Conservation (phyloP, 2,329 filamentous ascomycete species). For the Emydomyces testavorans region DNA sequence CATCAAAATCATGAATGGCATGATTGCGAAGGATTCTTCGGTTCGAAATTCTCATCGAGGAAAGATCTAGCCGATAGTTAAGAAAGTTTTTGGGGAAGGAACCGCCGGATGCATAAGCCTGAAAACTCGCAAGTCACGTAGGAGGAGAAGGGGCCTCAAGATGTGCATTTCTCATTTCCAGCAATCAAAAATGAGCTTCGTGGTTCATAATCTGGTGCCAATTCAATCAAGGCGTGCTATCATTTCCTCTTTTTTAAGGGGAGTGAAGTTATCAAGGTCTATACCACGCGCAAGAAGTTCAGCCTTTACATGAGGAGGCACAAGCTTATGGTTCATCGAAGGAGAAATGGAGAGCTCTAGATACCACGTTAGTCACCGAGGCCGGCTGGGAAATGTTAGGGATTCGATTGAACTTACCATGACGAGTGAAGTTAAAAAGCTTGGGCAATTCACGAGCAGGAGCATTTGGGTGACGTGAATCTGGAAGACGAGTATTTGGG, state of each 20-base stretch:
- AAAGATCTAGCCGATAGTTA: conserved; percentile 6
- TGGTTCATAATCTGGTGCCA: conserved; percentile 21
- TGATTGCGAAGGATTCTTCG: conserved; percentile 1
- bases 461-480: conserved; percentile 80
- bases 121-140: conserved; percentile 9
- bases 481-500: conserved; percentile 78
- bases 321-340: conserved; percentile 72
- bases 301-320: conserved; percentile 69
- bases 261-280: conserved; percentile 88
- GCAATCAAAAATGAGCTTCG: conserved; percentile 30
- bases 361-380: not conserved
- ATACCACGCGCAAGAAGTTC: conserved; percentile 65
- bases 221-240: conserved; percentile 90
- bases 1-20: conserved; percentile 12
- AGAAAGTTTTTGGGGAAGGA: conserved; percentile 4
- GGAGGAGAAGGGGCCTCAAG: conserved; percentile 1
- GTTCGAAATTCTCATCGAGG: conserved; percentile 9
- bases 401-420: conserved; percentile 53
- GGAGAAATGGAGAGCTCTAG: conserved; percentile 93
- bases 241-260: conserved; percentile 90
- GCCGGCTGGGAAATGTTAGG: not conserved
- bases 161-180: conserved; percentile 15
- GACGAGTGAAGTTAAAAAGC: conserved; percentile 85
- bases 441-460: conserved; percentile 69
- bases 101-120: conserved; percentile 8